Evolutionary conservation across 2,329 filamentous ascomycete species (phyloP), one percentile per base, ranked within the genome.

Genomic region (Aspergillus pseudonomiae): DNA sequence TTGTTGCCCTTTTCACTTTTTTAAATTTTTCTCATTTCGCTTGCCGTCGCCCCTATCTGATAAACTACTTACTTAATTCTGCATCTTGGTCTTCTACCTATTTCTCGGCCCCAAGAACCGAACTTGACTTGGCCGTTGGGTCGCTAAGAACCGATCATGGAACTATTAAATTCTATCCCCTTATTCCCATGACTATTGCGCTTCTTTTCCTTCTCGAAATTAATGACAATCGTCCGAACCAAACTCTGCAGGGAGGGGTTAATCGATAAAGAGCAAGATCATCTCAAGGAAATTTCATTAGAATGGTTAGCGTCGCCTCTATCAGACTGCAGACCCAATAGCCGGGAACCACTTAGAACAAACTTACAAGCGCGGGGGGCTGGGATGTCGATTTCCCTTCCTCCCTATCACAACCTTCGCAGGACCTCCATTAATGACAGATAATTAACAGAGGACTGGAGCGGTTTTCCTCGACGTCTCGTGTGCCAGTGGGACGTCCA

Each of bases 281-380:
- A 50, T 39, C 60, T 56, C 43, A 50, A 53, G 41, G 59, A 50
- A 57, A 43, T 45, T 57, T 36, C 14, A 55, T 50, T 30, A 6
- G 39, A 57, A 39, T 12, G 36, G 54, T 57, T 54, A 39, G 46
- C 16, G 45, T 36, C 28, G 26, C 30, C 46, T 53, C 57, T 45
- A 60, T 60, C 58, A 57, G 48, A 41, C 46, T 39, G 60, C 45
- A 21, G 54, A 62, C 53, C 57, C 50, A 52, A 60, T 52, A 57
- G 46, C 52, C 58, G 46, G 53, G 61, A 58, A 52, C 64, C 65
- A 65, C 60, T 67, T 52, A 58, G 59, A 30, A 24, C 30, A 54
- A 54, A 54, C 52, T 53, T 53, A 53, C 41, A 39, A 24, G 54
- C 55, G 54, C 39, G 59, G 55, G 53, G 53, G 60, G 43, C 32